phyloP scores from a whole-genome alignment of 495 filamentous ascomycete genomes.

The Lasiosphaeria miniovina region DNA sequence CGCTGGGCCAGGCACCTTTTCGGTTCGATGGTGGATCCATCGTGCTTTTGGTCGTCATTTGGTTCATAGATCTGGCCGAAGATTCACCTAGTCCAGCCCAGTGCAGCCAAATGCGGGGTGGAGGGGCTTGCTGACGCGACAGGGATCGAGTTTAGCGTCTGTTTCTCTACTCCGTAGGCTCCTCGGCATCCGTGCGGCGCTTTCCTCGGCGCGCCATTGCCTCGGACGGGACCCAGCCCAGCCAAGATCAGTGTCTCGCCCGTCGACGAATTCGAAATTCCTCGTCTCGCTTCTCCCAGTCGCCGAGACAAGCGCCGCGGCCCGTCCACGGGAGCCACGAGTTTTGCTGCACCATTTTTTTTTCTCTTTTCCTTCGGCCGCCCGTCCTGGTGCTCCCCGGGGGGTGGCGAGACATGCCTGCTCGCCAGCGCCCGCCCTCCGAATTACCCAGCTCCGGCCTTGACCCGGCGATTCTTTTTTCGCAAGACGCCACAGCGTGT shows the following conservation, averaged over 20 bases:
- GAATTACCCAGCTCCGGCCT: background rate
- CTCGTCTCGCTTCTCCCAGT: background rate
- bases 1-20: background rate
- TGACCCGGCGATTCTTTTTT: constrained; percentile 2
- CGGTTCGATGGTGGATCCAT: background rate
- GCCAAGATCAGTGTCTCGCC: background rate
- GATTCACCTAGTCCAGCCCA: background rate
- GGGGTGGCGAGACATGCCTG: background rate
- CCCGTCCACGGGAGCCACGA: background rate
- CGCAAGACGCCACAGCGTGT: background rate
- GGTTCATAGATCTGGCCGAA: background rate
- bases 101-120: too few relatives aligned
- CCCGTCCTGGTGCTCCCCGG: background rate
- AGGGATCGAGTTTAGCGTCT: too few relatives aligned
- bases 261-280: background rate
- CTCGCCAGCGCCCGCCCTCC: background rate
- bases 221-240: background rate
- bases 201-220: background rate
- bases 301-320: background rate
- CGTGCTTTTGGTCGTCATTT: too few relatives aligned
- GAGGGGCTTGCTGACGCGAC: too few relatives aligned
- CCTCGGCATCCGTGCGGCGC: too few relatives aligned
- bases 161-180: too few relatives aligned
- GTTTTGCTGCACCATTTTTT: background rate
- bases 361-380: background rate